Percentiles rank a stretch among this genome's conserved stretches.
Evolutionary conservation across 305 asterid species (phyloP).

Genomic region (Nicotiana rustica): DNA sequence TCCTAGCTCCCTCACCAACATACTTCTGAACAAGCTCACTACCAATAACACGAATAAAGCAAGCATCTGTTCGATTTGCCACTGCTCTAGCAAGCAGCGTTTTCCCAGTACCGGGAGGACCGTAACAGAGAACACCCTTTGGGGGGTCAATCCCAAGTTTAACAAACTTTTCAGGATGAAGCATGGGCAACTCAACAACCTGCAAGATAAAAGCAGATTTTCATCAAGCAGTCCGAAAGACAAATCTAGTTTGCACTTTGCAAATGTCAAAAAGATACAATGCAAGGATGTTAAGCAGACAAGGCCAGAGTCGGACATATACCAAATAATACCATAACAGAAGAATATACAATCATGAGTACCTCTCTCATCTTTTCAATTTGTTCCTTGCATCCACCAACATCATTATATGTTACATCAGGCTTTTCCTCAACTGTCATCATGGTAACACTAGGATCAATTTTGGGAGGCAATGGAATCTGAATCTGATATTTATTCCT

Average conservation of each 20-base stretch:
- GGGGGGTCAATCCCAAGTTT: conserved; percentile 99
- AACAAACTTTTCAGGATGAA: conserved; percentile 96
- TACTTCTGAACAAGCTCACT: conserved; percentile 97
- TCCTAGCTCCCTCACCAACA: conserved; percentile 99
- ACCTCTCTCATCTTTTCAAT: conserved; percentile 99
- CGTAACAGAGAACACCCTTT: conserved; percentile 97
- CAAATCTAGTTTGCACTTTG: background rate
- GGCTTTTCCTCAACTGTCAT: conserved; percentile 99
- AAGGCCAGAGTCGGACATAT: background rate
- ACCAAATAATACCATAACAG: background rate
- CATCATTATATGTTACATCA: conserved; percentile 95
- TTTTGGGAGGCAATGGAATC: conserved; percentile 96
- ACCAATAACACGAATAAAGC: conserved; percentile 96
- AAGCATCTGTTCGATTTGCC: conserved; percentile 97
- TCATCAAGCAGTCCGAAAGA: conserved; percentile 27
- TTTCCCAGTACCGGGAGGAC: conserved; percentile 96
- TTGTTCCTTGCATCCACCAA: conserved; percentile 98
- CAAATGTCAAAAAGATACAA: background rate
- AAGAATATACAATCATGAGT: conserved; percentile 34
- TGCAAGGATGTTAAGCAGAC: background rate
- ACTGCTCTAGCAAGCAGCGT: conserved; percentile 78
- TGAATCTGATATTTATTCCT: conserved; percentile 95
- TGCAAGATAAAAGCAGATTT: conserved; percentile 36
- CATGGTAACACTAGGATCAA: conserved; percentile 99
- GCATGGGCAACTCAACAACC: conserved; percentile 99